Percentiles rank a stretch among this genome's conserved stretches.
Evolutionary conservation across 768 basidiomycete genomes (phyloP).

Genomic region (Myochromella boudieri): DNA sequence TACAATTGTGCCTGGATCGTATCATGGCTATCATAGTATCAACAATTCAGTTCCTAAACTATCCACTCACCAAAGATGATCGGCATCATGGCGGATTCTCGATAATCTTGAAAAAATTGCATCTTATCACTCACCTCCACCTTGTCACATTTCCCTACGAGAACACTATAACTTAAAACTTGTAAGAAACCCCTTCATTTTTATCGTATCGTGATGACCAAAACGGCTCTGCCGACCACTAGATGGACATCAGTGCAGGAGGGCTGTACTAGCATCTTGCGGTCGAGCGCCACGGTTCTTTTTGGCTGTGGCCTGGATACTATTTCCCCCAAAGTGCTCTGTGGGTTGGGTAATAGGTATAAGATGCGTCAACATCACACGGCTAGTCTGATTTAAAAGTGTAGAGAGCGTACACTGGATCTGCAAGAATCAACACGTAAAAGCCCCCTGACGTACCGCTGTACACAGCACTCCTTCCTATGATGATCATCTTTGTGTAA

Average conservation of each 20-base stretch:
- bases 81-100: slow-evolving; percentile 11
- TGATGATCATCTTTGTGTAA: slow-evolving; percentile 16
- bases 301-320: slow-evolving; percentile 12
- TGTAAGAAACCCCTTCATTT: slow-evolving; percentile 1
- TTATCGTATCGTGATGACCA: not conserved
- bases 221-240: slow-evolving; percentile 8
- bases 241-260: slow-evolving; percentile 10
- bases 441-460: slow-evolving; percentile 4
- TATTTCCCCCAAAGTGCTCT: slow-evolving; percentile 12
- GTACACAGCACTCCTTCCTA: slow-evolving; percentile 8
- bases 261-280: slow-evolving; percentile 10
- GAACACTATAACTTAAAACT: slow-evolving; percentile 17
- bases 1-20: slow-evolving; percentile 5
- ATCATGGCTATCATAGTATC: slow-evolving; percentile 8
- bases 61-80: slow-evolving; percentile 10
- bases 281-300: slow-evolving; percentile 12
- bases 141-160: slow-evolving; percentile 15
- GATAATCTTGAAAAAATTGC: slow-evolving; percentile 13
- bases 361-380: not conserved
- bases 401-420: slow-evolving; percentile 11
- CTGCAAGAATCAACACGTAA: slow-evolving; percentile 8
- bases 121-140: slow-evolving; percentile 10
- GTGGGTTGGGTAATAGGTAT: slow-evolving; percentile 15
- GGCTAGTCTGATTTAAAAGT: not conserved
- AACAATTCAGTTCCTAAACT: slow-evolving; percentile 8